Evolutionary conservation across 2,329 filamentous ascomycete species (phyloP), one percentile per base, ranked within the genome.

Genomic region (Trichophyton schoenleinii): DNA sequence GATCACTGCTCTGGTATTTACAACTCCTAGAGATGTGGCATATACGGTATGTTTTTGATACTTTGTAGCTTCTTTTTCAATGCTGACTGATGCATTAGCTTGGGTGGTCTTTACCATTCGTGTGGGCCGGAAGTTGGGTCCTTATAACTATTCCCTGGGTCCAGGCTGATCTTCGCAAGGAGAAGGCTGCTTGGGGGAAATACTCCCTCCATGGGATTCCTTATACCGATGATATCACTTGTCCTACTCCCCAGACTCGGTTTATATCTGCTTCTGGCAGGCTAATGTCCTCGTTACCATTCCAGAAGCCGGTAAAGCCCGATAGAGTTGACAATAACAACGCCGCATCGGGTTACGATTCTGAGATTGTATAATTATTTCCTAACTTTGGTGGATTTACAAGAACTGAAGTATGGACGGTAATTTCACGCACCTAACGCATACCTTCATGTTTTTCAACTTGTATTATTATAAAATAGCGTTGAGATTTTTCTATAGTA

Each of bases 1-100:
- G 18, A 76, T 78, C 15, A 76, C 80, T 9, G 75, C 74, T 0
- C 72, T 81, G 2, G 69, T 82, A 44, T 80, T 80, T 68, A 79
- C 77, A 0, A 74, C 79, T 3, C 71, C 75, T 0, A 69, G 78
- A 63, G 71, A 75, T 25, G 73, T 80, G 41, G 80, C 78, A 8
- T 82, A 80, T 65, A 76, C 72, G 15, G 74, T 76, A 68, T 65
- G 72, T 67, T 31, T 31, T 42, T 15, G 18, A 11, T 44, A 44
- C 18, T 28, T 44, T 0, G 18, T 59, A 28, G 22, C n/a, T 8
- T 28, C 3, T 3, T 49, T 15, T 25, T 9, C 5, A 28, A 0
- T 8, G 18, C 22, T 59, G 44, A 62, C 66, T 57, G 57, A 36
- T 49, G 7, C 5, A 52, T 38, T 62, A 74, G 72, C 60, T 75